These are phyloP conservation scores for Wickerhamomyces kurtzmanii DNA, from an alignment of 805 yeast genomes.

Conservation along the genomic window DNA sequence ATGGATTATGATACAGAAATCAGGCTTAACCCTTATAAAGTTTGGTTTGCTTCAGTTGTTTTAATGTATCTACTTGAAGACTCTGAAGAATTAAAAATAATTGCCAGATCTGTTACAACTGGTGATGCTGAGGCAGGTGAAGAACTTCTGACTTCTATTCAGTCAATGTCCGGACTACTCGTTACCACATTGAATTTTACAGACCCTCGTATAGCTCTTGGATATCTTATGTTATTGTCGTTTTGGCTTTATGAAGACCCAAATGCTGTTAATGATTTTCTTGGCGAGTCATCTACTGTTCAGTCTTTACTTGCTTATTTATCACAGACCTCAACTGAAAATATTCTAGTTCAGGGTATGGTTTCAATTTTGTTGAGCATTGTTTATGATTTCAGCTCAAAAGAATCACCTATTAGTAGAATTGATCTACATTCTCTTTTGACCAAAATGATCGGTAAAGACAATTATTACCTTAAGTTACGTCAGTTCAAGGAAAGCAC, in stretches of 20 bases:
- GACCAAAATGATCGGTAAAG: conserved; percentile 68
- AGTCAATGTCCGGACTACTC: conserved; percentile 68
- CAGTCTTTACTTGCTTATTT: conserved; percentile 62
- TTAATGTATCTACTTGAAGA: conserved; percentile 55
- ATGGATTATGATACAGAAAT: conserved; percentile 68
- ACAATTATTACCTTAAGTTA: conserved; percentile 65
- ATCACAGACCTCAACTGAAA: conserved; percentile 39
- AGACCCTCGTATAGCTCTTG: conserved; percentile 71
- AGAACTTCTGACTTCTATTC: conserved; percentile 60
- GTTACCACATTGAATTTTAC: conserved; percentile 48
- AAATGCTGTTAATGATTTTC: conserved; percentile 64
- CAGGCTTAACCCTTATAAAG: conserved; percentile 74
- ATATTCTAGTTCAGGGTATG: conserved; percentile 61
- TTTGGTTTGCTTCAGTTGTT: conserved; percentile 74
- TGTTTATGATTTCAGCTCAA: conserved; percentile 72
- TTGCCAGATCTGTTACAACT: conserved; percentile 36
- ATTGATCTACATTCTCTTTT: conserved; percentile 50
- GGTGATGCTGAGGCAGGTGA: conserved; percentile 60
- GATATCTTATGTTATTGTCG: conserved; percentile 66
- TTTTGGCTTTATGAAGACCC: conserved; percentile 74
- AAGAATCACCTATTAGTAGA: conserved; percentile 44
- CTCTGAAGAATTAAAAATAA: conserved; percentile 34
- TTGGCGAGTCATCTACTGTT: conserved; percentile 55
- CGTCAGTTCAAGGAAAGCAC: conserved; percentile 59
- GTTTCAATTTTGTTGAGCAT: conserved; percentile 64